These are phyloP conservation scores for Mycena capillaripes DNA, from an alignment of 768 basidiomycete genomes.

Conservation along the genomic window DNA sequence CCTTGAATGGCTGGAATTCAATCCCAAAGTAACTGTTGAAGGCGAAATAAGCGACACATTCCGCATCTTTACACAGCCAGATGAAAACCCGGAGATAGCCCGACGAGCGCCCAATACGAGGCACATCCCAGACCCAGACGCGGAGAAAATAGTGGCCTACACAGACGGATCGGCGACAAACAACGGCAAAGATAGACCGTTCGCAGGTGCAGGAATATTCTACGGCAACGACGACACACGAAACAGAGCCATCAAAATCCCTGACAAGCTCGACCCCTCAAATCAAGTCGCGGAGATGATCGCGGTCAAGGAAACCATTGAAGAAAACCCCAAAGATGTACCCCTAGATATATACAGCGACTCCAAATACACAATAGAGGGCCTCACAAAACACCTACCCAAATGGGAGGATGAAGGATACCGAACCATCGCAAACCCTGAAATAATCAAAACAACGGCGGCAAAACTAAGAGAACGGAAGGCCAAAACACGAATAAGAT, in stretches of 20 bases:
- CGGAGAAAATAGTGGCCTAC: neutral
- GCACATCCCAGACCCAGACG: neutral
- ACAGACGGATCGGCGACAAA: neutral
- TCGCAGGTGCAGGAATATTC: neutral
- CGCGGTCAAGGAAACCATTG: neutral
- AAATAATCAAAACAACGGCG: neutral
- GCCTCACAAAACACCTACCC: neutral
- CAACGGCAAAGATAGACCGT: neutral
- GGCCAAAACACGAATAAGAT: neutral
- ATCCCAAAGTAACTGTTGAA: neutral
- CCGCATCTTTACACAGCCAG: conserved; percentile 17
- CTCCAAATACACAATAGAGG: neutral
- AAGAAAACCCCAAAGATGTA: neutral
- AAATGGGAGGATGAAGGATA: conserved; percentile 3
- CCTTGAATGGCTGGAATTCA: conserved; percentile 1
- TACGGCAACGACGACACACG: neutral
- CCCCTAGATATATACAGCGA: neutral
- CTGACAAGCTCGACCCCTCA: neutral
- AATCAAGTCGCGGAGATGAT: neutral
- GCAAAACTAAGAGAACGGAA: neutral
- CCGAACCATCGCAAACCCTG: neutral
- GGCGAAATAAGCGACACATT: conserved; percentile 10
- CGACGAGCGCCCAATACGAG: neutral
- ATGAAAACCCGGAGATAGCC: neutral
- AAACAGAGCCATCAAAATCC: neutral